Base-by-base conservation (phyloP, 305 asterid genomes). In the Fraxinus paxiana region DNA sequence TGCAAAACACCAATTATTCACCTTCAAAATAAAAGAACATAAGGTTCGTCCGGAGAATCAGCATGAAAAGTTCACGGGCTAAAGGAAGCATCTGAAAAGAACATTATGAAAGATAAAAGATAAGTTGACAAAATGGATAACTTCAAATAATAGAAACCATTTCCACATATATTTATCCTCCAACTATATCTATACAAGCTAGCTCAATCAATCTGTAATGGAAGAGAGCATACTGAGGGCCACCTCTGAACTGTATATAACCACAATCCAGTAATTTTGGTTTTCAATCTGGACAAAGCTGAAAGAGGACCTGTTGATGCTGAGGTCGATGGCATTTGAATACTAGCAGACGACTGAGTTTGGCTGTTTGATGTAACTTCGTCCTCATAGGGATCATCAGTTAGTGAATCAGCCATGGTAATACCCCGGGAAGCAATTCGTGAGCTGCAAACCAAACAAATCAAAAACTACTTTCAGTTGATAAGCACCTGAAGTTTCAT, bases 11-110 rank as follows among this genome's bases (percentile, higher is more conserved):
- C 30, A 82, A 72, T 31, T 73, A 31, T 80, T 87, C 84, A 95
- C 98, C 99, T 92, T 96, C 99, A 85, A 94, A 96, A 89, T 94
- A 96, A 84, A 96, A 96, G 91, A 94, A 94, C 99, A 96, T 96
- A 79, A 96, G 98, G 81, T 96, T 96, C 74, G 97, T 80, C 35
- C 98, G 94, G 83, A 96, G 92, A 82, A 92, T 80, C 91, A 96
- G 86, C 94, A 89, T 91, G 85, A 93, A 89, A 72, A 86, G 67
- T 76, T 96, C 98, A 37, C 97, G 96, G 65, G 91, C 97, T 75
- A 91, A 85, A 54, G 99, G 98, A 82, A 92, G 87, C 87, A 87
- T 83, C 99, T 96, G 91, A 80, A 86, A 46, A 22, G 75, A 81
- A 83, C 73, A 79, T 86, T 41, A 71, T 54, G 54, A 81, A 73